Percentiles rank a stretch among this genome's conserved stretches.
Conservation (phyloP, 495 filamentous ascomycete genomes). For the Aspergillus asperescens region DNA sequence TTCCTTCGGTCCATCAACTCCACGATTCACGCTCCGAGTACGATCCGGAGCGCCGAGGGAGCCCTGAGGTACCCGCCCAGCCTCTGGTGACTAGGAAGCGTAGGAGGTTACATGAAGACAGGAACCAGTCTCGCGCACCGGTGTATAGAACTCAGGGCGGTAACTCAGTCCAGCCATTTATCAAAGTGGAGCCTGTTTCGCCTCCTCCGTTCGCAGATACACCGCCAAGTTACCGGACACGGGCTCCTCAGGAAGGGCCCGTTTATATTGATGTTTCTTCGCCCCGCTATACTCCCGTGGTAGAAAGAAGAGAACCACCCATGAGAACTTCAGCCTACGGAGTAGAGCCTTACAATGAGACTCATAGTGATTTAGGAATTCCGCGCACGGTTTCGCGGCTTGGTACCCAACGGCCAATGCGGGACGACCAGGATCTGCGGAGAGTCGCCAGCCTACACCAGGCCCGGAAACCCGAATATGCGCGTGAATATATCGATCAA, state of each 20-base stretch:
- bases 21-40: constrained; percentile 26
- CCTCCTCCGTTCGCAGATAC: constrained; percentile 64
- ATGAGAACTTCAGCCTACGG: constrained; percentile 33
- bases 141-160: constrained; percentile 27
- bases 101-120: constrained; percentile 38
- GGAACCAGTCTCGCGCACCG: constrained; percentile 26
- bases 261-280: constrained; percentile 48
- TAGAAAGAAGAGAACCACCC: constrained; percentile 32
- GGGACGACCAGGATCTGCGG: constrained; percentile 53
- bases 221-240: constrained; percentile 35
- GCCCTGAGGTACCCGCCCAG: constrained; percentile 33
- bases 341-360: constrained; percentile 31
- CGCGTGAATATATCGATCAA: constrained; percentile 42
- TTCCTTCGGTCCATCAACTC: constrained; percentile 42
- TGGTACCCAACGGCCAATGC: constrained; percentile 35
- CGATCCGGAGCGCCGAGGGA: constrained; percentile 26
- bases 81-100: constrained; percentile 43
- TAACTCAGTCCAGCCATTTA: constrained; percentile 50
- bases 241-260: constrained; percentile 44
- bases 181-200: constrained; percentile 85
- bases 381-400: constrained; percentile 41
- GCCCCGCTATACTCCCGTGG: constrained; percentile 40
- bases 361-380: constrained; percentile 33
- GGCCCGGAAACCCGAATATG: constrained; percentile 45
- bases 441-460: constrained; percentile 56